Conservation (phyloP, 78 protist genomes). For the Pigoraptor vietnamica region DNA sequence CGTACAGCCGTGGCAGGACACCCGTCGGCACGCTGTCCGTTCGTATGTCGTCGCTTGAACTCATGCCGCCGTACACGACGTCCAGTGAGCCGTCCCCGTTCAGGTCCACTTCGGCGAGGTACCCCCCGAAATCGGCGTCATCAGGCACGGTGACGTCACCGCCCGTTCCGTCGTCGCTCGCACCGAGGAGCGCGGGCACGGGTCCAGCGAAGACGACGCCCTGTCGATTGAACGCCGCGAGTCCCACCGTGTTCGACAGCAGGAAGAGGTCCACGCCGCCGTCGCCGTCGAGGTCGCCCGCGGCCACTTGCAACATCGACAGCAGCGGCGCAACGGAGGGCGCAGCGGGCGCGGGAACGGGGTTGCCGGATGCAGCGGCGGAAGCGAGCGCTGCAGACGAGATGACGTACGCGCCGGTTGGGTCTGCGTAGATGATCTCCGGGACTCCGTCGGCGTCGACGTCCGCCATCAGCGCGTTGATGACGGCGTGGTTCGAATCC, state of each 20-base stretch:
- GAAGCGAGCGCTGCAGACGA: neutral
- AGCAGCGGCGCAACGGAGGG: neutral
- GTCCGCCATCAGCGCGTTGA: neutral
- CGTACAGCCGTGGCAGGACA: neutral
- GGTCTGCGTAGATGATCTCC: neutral
- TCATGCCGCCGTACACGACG: neutral
- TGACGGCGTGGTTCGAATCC: neutral
- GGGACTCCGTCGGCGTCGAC: neutral
- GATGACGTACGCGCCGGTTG: neutral
- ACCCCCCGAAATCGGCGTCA: neutral
- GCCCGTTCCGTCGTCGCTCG: neutral
- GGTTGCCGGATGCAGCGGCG: neutral
- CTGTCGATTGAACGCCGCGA: neutral
- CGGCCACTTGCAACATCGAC: neutral
- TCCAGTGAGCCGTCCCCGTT: neutral
- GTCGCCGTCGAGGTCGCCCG: neutral
- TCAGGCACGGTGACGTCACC: neutral
- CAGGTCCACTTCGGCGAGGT: neutral
- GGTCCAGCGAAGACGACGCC: neutral
- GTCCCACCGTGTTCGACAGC: neutral
- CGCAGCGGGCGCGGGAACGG: neutral
- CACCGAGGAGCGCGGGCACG: neutral
- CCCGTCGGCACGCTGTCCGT: neutral
- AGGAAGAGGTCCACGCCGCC: neutral
- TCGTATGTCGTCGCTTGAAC: neutral